phyloP scores from a whole-genome alignment of 2,329 filamentous ascomycete genomes.

The Fusarium haematococcum region DNA sequence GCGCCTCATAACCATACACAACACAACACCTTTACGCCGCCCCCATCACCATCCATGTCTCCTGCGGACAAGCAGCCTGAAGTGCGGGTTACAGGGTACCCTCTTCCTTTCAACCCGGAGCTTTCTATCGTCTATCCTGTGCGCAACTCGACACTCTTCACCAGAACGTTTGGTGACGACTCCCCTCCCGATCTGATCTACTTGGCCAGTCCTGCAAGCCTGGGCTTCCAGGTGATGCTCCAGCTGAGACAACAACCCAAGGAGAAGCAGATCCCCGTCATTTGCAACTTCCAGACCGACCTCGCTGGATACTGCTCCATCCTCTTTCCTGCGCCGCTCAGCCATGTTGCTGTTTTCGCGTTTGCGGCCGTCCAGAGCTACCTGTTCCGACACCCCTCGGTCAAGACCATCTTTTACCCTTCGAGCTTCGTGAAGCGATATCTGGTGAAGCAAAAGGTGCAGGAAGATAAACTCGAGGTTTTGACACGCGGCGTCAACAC shows the following conservation, averaged over 20 bases:
- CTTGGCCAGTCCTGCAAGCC: conserved; percentile 74
- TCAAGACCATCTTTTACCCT: conserved; percentile 77
- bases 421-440: conserved; percentile 73
- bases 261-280: conserved; percentile 66
- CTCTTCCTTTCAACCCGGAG: conserved; percentile 78
- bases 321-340: conserved; percentile 73
- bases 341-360: conserved; percentile 70
- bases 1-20: conserved; percentile 70
- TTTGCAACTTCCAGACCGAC: conserved; percentile 80
- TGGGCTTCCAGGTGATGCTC: conserved; percentile 79
- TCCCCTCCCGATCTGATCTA: conserved; percentile 74
- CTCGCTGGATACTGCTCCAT: conserved; percentile 76
- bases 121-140: conserved; percentile 78
- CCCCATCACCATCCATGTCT: conserved; percentile 48
- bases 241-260: conserved; percentile 71
- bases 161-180: conserved; percentile 66
- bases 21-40: conserved; percentile 65
- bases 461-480: conserved; percentile 67
- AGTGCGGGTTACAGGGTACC: conserved; percentile 72
- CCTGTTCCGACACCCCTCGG: conserved; percentile 70
- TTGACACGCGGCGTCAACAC: conserved; percentile 75
- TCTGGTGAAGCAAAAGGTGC: conserved; percentile 68
- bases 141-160: conserved; percentile 70
- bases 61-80: conserved; percentile 57
- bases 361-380: conserved; percentile 74